Percentiles rank a stretch among this genome's conserved stretches.
These are phyloP conservation scores for Pluteus cervinus DNA, from an alignment of 768 basidiomycete species.

Conservation along the genomic window DNA sequence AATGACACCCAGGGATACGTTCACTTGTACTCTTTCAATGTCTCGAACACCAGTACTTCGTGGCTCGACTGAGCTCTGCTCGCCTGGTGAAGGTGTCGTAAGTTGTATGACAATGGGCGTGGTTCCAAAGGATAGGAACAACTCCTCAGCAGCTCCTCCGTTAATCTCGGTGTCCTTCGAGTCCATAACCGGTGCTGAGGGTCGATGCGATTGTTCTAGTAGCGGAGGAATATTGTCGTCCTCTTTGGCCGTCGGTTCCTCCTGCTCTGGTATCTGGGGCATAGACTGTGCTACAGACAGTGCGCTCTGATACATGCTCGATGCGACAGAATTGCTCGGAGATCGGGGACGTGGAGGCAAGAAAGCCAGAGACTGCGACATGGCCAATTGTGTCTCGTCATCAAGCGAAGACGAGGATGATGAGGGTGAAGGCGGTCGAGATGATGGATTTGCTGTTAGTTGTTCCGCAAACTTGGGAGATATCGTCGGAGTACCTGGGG, in stretches of 20 bases:
- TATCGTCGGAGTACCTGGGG: conserved; percentile 12
- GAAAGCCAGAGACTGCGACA: conserved; percentile 70
- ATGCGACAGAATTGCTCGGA: conserved; percentile 41
- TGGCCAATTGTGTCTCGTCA: conserved; percentile 55
- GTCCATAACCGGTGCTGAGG: not conserved
- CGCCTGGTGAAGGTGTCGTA: conserved; percentile 34
- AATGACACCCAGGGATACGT: conserved; percentile 42
- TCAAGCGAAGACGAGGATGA: conserved; percentile 61
- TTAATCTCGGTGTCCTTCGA: conserved; percentile 9
- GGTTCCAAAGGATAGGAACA: conserved; percentile 54
- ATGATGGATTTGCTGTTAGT: conserved; percentile 19
- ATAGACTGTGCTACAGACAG: conserved; percentile 28
- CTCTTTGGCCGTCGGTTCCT: conserved; percentile 4
- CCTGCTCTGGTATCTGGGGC: conserved; percentile 5
- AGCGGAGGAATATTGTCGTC: conserved; percentile 5
- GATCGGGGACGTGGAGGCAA: conserved; percentile 45
- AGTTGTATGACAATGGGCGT: conserved; percentile 57
- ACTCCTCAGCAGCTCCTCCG: too few species aligned
- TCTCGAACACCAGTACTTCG: too few species aligned
- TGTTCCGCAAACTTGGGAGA: conserved; percentile 9
- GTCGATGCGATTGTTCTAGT: conserved; percentile 1
- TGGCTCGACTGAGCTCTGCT: conserved; percentile 10
- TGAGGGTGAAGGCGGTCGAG: conserved; percentile 32
- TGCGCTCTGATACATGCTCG: conserved; percentile 79
- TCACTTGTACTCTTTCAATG: conserved; percentile 33